Evolutionary conservation across 2,329 filamentous ascomycete genomes (phyloP).

Genomic region (Verticillium nonalfalfae): DNA sequence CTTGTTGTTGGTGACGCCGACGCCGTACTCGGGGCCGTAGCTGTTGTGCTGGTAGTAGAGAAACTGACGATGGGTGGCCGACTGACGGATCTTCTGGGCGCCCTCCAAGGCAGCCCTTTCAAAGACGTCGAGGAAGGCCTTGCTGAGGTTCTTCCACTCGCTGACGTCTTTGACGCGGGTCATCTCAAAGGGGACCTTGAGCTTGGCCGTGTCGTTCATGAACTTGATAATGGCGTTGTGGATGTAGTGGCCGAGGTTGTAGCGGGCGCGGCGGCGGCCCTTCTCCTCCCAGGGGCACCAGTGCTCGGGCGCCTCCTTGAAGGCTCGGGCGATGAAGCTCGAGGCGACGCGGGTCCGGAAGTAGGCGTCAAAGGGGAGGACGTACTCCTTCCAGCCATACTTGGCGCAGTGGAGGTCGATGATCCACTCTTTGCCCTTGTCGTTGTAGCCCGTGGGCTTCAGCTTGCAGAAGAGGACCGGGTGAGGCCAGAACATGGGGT

Average conservation of each 20-base stretch:
- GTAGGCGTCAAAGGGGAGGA: constrained; percentile 4
- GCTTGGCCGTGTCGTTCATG: not conserved
- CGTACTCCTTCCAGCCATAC: constrained; percentile 1
- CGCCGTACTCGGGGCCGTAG: constrained; percentile 4
- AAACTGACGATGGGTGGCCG: constrained; percentile 2
- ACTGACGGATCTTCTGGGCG: not conserved
- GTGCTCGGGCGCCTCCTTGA: not conserved
- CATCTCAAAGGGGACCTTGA: constrained; percentile 1
- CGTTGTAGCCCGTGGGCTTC: not conserved
- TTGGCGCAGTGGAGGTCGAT: constrained; percentile 7
- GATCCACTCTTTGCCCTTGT: constrained; percentile 1
- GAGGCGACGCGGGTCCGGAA: constrained; percentile 1
- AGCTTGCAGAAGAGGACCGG: constrained; percentile 6
- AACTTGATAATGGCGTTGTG: not conserved
- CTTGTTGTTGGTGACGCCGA: constrained; percentile 4
- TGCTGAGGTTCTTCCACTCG: not conserved
- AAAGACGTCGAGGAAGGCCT: not conserved
- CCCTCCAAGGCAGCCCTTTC: not conserved
- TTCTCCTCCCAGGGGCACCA: constrained; percentile 1
- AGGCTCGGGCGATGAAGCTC: not conserved
- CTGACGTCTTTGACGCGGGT: not conserved
- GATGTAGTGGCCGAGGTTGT: constrained; percentile 1
- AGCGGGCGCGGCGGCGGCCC: constrained; percentile 3
- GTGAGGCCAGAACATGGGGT: constrained; percentile 13
- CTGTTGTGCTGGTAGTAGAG: constrained; percentile 7